A percentile compares a stretch with the other conserved stretches of the same genome.
Conservation (phyloP, 441 rosid genomes). For the Metrosideros polymorpha region DNA sequence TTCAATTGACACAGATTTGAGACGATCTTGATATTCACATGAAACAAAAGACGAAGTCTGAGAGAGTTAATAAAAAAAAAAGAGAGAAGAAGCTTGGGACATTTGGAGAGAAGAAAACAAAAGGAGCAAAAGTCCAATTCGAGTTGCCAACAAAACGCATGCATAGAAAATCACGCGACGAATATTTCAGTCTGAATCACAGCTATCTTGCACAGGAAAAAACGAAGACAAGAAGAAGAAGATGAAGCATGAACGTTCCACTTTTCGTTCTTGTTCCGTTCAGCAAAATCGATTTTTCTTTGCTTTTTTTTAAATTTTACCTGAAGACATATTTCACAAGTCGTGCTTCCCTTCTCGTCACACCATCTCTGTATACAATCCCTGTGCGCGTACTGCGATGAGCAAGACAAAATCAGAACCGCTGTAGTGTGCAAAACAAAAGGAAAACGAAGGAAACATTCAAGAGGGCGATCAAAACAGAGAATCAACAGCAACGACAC, state of each 20-base stretch:
- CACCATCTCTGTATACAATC: constrained; percentile 98
- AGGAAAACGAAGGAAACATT: fast-evolving
- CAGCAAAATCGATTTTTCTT: not conserved
- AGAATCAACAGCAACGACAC: not conserved
- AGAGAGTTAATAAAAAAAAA: too few relatives aligned
- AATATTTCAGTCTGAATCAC: not conserved
- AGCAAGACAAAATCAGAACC: not conserved
- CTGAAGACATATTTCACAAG: constrained; percentile 93
- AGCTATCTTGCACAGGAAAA: not conserved
- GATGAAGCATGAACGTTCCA: not conserved
- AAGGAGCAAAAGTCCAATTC: not conserved
- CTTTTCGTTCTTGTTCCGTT: not conserved
- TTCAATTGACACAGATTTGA: not conserved
- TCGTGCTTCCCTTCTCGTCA: constrained; percentile 82
- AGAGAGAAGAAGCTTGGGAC: not conserved
- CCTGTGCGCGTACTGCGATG: constrained; percentile 80
- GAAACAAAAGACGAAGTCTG: not conserved
- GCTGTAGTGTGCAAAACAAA: not conserved
- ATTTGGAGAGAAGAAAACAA: not conserved
- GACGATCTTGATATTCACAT: not conserved
- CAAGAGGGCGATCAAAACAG: not conserved
- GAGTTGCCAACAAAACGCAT: not conserved
- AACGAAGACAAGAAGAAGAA: not conserved
- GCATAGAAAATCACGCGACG: not conserved
- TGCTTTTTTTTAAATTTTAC: constrained; percentile 13